Conservation (phyloP, 1,139 yeast species). For the Sugiyamaella neomexicana region DNA sequence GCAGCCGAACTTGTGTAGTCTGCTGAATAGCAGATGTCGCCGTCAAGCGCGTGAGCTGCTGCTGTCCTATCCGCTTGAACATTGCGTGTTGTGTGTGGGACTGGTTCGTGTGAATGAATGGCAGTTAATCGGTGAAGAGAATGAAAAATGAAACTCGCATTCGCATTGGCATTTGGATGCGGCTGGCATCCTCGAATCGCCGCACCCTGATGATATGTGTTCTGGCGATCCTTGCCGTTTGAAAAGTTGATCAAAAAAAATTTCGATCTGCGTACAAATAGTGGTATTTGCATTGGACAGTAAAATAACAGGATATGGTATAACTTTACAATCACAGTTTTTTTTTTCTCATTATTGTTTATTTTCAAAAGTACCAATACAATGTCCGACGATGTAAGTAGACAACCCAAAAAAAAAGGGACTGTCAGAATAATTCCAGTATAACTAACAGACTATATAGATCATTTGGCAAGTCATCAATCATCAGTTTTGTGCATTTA, state of each 20-base stretch:
- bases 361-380: background rate
- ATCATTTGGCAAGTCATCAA: constrained; percentile 90
- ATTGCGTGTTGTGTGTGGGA: background rate
- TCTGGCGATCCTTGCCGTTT: constrained; percentile 3
- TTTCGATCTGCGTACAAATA: constrained; percentile 7
- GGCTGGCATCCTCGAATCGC: background rate
- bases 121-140: background rate
- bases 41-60: constrained; percentile 4
- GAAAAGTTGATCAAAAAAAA: constrained; percentile 3
- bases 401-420: background rate
- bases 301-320: background rate
- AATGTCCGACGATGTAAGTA: constrained; percentile 19
- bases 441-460: constrained; percentile 43
- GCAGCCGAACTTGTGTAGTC: background rate
- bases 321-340: background rate
- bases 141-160: constrained; percentile 6
- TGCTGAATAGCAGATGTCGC: background rate
- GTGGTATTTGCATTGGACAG: constrained; percentile 1
- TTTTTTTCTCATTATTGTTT: background rate
- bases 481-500: constrained; percentile 87
- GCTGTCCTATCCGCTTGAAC: constrained; percentile 12
- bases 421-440: background rate
- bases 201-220: background rate
- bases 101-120: background rate
- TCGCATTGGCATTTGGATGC: constrained; percentile 2